A percentile compares a stretch with the other conserved stretches of the same genome.
Evolutionary conservation across 805 yeast species (phyloP).

Genomic region (Cyberlindnera xylosilytica): DNA sequence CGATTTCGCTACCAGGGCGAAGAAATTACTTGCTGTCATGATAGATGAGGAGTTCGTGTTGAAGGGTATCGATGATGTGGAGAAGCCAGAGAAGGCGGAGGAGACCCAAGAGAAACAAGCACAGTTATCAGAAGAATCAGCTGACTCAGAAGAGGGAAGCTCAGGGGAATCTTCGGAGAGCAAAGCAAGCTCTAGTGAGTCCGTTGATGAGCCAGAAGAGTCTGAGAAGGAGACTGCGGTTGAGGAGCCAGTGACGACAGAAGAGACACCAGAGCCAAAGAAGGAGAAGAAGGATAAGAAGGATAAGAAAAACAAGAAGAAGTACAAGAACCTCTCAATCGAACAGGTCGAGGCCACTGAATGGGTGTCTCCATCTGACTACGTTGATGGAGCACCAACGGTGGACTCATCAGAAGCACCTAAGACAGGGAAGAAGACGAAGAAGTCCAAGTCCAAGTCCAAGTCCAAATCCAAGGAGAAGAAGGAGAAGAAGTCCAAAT

Average conservation of each 20-base stretch:
- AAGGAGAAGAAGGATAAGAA: slow-evolving; percentile 1
- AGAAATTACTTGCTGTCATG: slow-evolving; percentile 21
- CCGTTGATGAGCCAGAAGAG: not conserved
- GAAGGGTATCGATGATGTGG: slow-evolving; percentile 24
- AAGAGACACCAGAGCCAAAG: not conserved
- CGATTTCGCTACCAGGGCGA: slow-evolving; percentile 27
- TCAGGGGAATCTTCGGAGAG: no score
- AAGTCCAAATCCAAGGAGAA: no score
- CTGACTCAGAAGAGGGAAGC: not conserved
- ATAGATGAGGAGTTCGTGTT: slow-evolving; percentile 16
- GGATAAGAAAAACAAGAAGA: slow-evolving; percentile 10
- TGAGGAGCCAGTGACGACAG: no score
- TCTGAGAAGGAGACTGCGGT: no score
- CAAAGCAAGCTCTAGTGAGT: not conserved
- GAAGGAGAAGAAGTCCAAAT: slow-evolving; percentile 31
- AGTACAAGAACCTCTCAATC: slow-evolving; percentile 33
- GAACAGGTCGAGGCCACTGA: slow-evolving; percentile 43
- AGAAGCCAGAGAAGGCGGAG: slow-evolving; percentile 6
- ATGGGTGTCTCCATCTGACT: slow-evolving; percentile 21
- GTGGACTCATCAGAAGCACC: no score
- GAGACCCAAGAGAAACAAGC: not conserved
- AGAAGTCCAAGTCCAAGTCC: slow-evolving; percentile 35
- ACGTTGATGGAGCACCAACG: slow-evolving; percentile 3
- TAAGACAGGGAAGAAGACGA: slow-evolving; percentile 27
- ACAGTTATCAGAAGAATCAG: not conserved